Evolutionary conservation across 805 yeast genomes (phyloP).

Genomic region (Kodamaea nitidulidarum): DNA sequence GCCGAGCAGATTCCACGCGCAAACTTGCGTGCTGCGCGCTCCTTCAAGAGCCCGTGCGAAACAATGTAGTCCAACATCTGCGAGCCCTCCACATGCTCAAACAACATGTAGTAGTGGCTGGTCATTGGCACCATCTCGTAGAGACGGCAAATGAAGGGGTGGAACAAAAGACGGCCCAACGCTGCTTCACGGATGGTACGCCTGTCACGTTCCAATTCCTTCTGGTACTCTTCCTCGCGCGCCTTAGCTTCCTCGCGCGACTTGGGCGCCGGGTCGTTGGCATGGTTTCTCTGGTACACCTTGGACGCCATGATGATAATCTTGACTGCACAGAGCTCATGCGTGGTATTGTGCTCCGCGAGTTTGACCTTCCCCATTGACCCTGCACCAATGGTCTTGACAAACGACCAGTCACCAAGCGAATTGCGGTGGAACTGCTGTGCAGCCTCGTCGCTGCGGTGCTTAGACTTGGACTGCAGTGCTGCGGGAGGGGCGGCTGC

Average conservation of each 20-base stretch:
- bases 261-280: constrained; percentile 61
- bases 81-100: constrained; percentile 96
- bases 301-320: constrained; percentile 88
- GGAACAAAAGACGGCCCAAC: constrained; percentile 81
- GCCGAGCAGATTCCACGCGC: constrained; percentile 95
- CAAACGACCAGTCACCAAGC: constrained; percentile 95
- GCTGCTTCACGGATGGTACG: constrained; percentile 96
- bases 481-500: not conserved
- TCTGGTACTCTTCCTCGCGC: constrained; percentile 66
- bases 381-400: constrained; percentile 95
- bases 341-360: constrained; percentile 79
- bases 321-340: constrained; percentile 85
- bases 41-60: constrained; percentile 91
- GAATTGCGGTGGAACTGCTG: constrained; percentile 76
- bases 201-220: constrained; percentile 84
- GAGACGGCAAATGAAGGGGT: constrained; percentile 86
- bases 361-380: constrained; percentile 98
- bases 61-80: constrained; percentile 96
- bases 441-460: constrained; percentile 6
- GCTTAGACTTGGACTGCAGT: constrained; percentile 6
- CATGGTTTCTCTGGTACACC: constrained; percentile 67
- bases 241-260: constrained; percentile 55
- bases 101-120: constrained; percentile 92
- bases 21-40: constrained; percentile 88
- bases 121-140: constrained; percentile 96